Percentiles rank a stretch among this genome's conserved stretches.
Conservation (phyloP, 2,329 filamentous ascomycete species). For the Neurospora sp. region DNA sequence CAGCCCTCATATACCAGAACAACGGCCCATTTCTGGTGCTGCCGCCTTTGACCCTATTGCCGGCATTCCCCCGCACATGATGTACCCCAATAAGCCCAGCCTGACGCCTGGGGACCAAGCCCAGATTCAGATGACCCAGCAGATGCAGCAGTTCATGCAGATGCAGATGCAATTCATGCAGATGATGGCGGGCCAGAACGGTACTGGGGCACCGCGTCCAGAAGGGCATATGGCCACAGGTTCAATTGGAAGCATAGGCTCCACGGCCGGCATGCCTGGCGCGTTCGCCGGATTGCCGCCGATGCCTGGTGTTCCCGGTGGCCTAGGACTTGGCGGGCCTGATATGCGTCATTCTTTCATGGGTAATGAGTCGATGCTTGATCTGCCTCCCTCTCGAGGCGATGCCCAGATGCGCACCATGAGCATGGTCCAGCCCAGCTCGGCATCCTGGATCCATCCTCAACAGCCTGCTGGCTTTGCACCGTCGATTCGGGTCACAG, state of each 20-base stretch:
- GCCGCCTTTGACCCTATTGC: slow-evolving; percentile 37
- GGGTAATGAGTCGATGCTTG: slow-evolving; percentile 34
- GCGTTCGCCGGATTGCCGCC: slow-evolving; percentile 25
- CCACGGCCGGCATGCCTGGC: slow-evolving; percentile 29
- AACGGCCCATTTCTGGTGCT: slow-evolving; percentile 27
- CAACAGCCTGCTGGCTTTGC: slow-evolving; percentile 32
- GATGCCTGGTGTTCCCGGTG: slow-evolving; percentile 22
- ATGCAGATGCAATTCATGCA: slow-evolving; percentile 96
- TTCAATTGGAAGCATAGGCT: slow-evolving; percentile 17
- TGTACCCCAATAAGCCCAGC: slow-evolving; percentile 28
- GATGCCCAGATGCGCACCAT: slow-evolving; percentile 55
- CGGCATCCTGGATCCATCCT: slow-evolving; percentile 46
- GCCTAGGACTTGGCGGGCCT: slow-evolving; percentile 17
- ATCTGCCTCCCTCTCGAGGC: slow-evolving; percentile 28
- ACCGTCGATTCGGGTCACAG: slow-evolving; percentile 40
- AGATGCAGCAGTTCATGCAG: slow-evolving; percentile 82
- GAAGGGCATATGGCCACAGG: slow-evolving; percentile 19
- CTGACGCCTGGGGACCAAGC: slow-evolving; percentile 57
- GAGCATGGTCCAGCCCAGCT: slow-evolving; percentile 71
- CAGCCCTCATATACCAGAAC: slow-evolving; percentile 55
- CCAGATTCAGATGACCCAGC: slow-evolving; percentile 70
- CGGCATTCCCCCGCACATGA: slow-evolving; percentile 41
- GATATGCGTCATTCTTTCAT: slow-evolving; percentile 34
- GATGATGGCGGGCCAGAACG: slow-evolving; percentile 50
- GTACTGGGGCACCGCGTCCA: slow-evolving; percentile 9